Evolutionary conservation across 2,329 filamentous ascomycete species (phyloP).

Genomic region (Diaporthe citriasiana): DNA sequence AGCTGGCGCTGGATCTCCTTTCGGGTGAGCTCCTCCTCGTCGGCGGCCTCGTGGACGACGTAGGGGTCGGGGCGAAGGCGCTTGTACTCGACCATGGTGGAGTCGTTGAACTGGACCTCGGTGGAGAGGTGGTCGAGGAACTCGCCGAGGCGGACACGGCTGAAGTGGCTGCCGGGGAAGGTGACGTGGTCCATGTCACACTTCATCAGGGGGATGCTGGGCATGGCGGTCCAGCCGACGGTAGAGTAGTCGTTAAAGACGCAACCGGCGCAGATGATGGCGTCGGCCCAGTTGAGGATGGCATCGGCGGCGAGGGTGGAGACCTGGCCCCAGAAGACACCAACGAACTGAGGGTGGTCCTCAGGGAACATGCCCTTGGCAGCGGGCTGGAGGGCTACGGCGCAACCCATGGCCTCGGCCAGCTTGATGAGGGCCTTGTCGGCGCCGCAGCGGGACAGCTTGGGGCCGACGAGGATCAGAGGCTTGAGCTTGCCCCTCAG

Average conservation of each 20-base stretch:
- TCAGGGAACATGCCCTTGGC: slow-evolving; percentile 51
- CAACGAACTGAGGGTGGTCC: slow-evolving; percentile 48
- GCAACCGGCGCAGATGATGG: slow-evolving; percentile 48
- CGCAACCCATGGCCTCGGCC: slow-evolving; percentile 48
- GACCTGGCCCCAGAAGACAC: slow-evolving; percentile 48
- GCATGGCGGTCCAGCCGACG: slow-evolving; percentile 49
- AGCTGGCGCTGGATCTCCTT: slow-evolving; percentile 48
- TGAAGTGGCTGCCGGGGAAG: slow-evolving; percentile 48
- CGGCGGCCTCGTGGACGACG: slow-evolving; percentile 41
- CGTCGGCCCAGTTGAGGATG: slow-evolving; percentile 49
- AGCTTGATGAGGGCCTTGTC: slow-evolving; percentile 46
- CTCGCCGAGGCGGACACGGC: slow-evolving; percentile 47
- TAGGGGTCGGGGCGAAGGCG: slow-evolving; percentile 46
- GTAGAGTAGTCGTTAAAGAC: slow-evolving; percentile 49
- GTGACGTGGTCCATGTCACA: slow-evolving; percentile 49
- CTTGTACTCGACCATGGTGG: slow-evolving; percentile 48
- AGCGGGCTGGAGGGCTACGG: slow-evolving; percentile 49
- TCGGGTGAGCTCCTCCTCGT: slow-evolving; percentile 45
- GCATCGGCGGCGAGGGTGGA: slow-evolving; percentile 47
- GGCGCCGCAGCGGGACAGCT: slow-evolving; percentile 44
- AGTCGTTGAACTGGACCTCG: slow-evolving; percentile 45
- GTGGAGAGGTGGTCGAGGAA: slow-evolving; percentile 46
- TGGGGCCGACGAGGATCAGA: slow-evolving; percentile 48
- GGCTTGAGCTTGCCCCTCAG: slow-evolving; percentile 48
- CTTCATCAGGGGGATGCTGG: slow-evolving; percentile 47